Evolutionary conservation across 352 stramenopile species (phyloP).

Genomic region (Blastocystis sp.): DNA sequence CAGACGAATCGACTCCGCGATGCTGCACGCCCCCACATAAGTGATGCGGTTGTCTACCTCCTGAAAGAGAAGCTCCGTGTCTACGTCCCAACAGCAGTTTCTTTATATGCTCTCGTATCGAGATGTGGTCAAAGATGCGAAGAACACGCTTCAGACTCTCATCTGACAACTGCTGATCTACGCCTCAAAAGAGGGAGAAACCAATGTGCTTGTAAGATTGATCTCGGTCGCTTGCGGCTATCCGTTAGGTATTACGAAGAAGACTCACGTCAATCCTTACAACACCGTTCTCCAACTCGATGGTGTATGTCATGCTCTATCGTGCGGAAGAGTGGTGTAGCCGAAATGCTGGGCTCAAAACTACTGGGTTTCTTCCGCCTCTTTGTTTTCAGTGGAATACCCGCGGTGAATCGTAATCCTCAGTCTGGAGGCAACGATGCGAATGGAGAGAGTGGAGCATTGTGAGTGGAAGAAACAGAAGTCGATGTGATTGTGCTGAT

Average conservation of each 20-base stretch:
- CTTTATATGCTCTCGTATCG: conserved; percentile 29
- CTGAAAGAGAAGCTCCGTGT: not conserved
- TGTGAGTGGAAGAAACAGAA: no score
- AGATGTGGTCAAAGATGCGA: conserved; percentile 27
- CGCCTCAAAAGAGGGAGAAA: not conserved
- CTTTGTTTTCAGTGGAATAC: not conserved
- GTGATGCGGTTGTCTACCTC: conserved; percentile 27
- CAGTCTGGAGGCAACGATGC: no score
- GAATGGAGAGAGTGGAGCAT: no score
- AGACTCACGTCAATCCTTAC: conserved; percentile 4
- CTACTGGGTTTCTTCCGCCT: not conserved
- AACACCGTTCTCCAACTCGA: conserved; percentile 9
- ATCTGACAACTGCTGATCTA: conserved; percentile 11
- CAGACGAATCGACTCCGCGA: conserved; percentile 28
- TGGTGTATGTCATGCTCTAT: not conserved
- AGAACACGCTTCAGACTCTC: conserved; percentile 33
- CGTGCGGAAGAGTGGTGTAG: not conserved
- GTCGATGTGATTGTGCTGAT: no score
- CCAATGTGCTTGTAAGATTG: not conserved
- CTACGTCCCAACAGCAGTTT: conserved; percentile 19
- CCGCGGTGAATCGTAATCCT: not conserved
- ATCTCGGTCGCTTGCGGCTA: conserved; percentile 37
- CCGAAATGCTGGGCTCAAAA: not conserved
- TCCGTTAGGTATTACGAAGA: not conserved
- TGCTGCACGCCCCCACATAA: not conserved